A percentile compares a stretch with the other conserved stretches of the same genome.
Evolutionary conservation across 2,329 filamentous ascomycete species (phyloP).

Genomic region (Microsporum canis): DNA sequence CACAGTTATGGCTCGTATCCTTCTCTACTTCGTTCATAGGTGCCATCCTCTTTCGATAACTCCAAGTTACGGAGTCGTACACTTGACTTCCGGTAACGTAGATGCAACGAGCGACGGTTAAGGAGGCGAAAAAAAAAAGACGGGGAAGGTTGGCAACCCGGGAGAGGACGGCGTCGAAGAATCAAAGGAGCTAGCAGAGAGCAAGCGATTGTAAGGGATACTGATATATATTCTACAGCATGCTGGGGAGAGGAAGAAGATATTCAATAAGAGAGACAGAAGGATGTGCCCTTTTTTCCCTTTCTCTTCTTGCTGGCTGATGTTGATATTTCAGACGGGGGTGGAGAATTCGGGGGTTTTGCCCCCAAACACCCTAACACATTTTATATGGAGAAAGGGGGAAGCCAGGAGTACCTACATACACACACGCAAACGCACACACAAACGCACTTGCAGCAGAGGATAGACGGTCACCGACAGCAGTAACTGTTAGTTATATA

Average conservation of each 20-base stretch:
- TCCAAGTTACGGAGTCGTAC: neutral
- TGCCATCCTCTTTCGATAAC: neutral
- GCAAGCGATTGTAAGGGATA: neutral
- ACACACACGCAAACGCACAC: no score
- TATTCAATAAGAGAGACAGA: neutral
- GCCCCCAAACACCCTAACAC: neutral
- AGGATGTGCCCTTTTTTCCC: neutral
- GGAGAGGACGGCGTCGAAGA: neutral
- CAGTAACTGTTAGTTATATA: no score
- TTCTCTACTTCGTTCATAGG: neutral
- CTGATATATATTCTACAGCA: neutral
- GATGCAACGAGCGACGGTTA: neutral
- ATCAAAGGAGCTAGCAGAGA: neutral
- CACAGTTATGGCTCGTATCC: neutral
- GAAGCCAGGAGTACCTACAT: neutral
- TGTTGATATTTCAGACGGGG: neutral
- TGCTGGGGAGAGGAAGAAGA: neutral
- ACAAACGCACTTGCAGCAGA: no score
- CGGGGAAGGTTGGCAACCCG: neutral
- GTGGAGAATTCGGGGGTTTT: neutral
- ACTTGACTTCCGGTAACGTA: neutral
- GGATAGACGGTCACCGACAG: no score
- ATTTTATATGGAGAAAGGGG: neutral
- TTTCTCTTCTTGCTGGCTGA: neutral
- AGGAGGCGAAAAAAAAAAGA: neutral